Base-by-base conservation (phyloP, 78 protist species). In the Dictyostelium brefeldianum region DNA sequence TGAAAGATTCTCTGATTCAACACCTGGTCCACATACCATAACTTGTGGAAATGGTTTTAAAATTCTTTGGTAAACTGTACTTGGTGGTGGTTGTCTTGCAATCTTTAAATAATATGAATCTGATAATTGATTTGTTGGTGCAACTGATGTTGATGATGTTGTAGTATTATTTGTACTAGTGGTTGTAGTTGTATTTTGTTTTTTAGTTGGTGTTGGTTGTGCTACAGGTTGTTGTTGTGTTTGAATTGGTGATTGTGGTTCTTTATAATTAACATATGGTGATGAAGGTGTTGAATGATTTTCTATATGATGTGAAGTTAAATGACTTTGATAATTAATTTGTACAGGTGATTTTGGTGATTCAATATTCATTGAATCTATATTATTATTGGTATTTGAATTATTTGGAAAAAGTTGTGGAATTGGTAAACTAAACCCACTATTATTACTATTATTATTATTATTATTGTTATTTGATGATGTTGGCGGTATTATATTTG, bases 11-110 rank as follows among this genome's bases (percentile, higher is more conserved):
- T 74, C 81, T n/a, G 20, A 46, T 12, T 50, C 83, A 0, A 70
- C 92, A 56, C 80, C 82, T 11, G 89, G 85, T 18, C 97, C 97
- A 51, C 92, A 74, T 15, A 95, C 22, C 95, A 95, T 95, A 11
- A 95, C 92, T 3, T 91, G 83, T n/a, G 97, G 97, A 71, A 95
- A 95, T 59, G 97, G 97, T 59, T 90, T 89, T 75, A 95, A 51
- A 62, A 95, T 95, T 74, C 97, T 79, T 64, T 95, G 97, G 53
- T 95, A 95, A n/a, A 95, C 97, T 2, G 97, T 95, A 3, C 31
- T 64, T 50, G 77, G 17, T 36, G 97, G 97, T n/a, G 97, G 97
- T 59, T 95, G 97, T 56, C 95, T 53, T 56, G 97, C 90, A 47
- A 95, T 95, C 74, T 89, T 75, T 64, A 95, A 43, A 71, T 81